These are phyloP conservation scores for Lunasporangiospora selenospora DNA, from an alignment of 192 early-diverging fungal species.

Conservation along the genomic window DNA sequence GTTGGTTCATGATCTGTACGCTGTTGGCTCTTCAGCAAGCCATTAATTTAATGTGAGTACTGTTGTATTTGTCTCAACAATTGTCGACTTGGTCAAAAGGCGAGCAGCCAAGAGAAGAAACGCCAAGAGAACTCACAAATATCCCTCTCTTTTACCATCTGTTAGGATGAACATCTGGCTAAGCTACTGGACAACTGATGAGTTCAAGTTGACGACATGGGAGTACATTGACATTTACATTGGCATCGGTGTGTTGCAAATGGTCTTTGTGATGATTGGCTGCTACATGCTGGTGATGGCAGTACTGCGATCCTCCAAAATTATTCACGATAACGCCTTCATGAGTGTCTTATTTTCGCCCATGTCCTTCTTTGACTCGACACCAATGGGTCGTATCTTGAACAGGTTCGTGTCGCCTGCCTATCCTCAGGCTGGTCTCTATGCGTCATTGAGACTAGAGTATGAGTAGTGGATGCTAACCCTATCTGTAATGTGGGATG, in stretches of 20 bases:
- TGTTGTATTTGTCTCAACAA: too few species aligned
- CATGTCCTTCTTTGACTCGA: slow-evolving; percentile 70
- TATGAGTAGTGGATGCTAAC: too few species aligned
- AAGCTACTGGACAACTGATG: slow-evolving; percentile 31
- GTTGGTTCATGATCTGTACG: slow-evolving; percentile 17
- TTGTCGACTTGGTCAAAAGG: too few species aligned
- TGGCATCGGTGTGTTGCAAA: slow-evolving; percentile 22
- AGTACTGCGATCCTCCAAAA: slow-evolving; percentile 62
- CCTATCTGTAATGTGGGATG: too few species aligned
- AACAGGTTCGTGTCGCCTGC: slow-evolving; percentile 66
- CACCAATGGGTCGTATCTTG: slow-evolving; percentile 73
- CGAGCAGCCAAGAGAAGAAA: too few species aligned
- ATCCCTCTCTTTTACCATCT: too few species aligned
- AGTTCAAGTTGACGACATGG: slow-evolving; percentile 22
- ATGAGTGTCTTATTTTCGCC: slow-evolving; percentile 68
- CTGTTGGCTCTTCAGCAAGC: slow-evolving; percentile 26
- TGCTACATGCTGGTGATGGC: slow-evolving; percentile 24
- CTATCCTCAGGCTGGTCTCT: too few species aligned
- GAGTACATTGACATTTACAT: slow-evolving; percentile 40
- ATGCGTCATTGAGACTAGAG: too few species aligned
- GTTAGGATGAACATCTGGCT: slow-evolving; percentile 43
- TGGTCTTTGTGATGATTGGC: slow-evolving; percentile 27
- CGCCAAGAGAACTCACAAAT: too few species aligned
- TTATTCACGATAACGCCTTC: slow-evolving; percentile 68
- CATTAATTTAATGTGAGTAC: slow-evolving; percentile 28